These are phyloP conservation scores for Pichia heedii DNA, from an alignment of 805 yeast species.

Conservation along the genomic window DNA sequence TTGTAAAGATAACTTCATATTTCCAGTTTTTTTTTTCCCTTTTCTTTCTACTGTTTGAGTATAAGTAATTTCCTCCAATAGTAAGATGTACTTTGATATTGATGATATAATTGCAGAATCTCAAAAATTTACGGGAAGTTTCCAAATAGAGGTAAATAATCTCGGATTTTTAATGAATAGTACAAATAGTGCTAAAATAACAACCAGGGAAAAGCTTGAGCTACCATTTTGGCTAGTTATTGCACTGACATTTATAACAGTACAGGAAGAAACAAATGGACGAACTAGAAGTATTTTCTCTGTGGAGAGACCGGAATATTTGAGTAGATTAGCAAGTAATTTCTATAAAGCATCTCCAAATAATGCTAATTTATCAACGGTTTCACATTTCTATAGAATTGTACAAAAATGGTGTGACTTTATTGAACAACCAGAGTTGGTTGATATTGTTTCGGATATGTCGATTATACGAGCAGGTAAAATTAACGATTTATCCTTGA, in stretches of 20 bases:
- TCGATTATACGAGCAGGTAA: conserved; percentile 57
- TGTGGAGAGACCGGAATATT: conserved; percentile 62
- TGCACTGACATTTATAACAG: conserved; percentile 2
- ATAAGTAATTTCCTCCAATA: too few relatives aligned
- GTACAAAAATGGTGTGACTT: conserved; percentile 71
- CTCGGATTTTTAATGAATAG: conserved; percentile 82
- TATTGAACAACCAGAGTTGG: conserved; percentile 57
- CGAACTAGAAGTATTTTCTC: conserved; percentile 36
- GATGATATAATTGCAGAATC: conserved; percentile 69
- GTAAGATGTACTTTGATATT: conserved; percentile 49
- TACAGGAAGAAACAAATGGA: background rate
- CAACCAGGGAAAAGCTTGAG: conserved; percentile 56
- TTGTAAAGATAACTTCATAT: too few relatives aligned
- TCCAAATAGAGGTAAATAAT: conserved; percentile 29
- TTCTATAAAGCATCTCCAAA: conserved; percentile 62
- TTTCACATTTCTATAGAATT: conserved; percentile 44
- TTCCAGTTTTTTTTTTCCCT: too few relatives aligned
- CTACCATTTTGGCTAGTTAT: conserved; percentile 83
- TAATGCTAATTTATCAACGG: conserved; percentile 13
- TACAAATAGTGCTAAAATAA: conserved; percentile 39
- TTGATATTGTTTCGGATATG: conserved; percentile 39
- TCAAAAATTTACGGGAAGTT: conserved; percentile 23
- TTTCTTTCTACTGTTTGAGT: too few relatives aligned
- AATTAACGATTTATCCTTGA: conserved; percentile 57
- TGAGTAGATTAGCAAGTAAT: conserved; percentile 57